A percentile compares a stretch with the other conserved stretches of the same genome.
Evolutionary conservation across 768 basidiomycete genomes (phyloP).

Genomic region (Phaeotremella fagi): DNA sequence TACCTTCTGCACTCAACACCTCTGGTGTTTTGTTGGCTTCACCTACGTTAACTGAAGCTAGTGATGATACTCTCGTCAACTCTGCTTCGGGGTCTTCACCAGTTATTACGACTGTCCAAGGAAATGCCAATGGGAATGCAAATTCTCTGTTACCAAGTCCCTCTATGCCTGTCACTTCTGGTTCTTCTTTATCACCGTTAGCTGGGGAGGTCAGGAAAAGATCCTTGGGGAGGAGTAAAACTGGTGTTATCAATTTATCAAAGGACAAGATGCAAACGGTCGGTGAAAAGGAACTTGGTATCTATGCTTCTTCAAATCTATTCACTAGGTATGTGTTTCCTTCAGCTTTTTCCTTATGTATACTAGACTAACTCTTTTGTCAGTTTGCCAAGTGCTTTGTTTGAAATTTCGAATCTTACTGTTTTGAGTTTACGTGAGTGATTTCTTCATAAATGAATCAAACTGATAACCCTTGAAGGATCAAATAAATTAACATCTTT

Average conservation of each 20-base stretch:
- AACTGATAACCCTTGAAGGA: constrained; percentile 10
- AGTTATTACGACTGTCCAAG: not conserved
- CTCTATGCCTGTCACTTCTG: not conserved
- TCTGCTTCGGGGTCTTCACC: not conserved
- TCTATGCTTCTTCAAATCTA: constrained; percentile 16
- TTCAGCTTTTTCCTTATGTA: not conserved
- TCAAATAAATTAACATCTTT: constrained; percentile 35
- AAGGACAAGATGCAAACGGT: not conserved
- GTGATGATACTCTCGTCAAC: constrained; percentile 1
- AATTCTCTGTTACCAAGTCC: not conserved
- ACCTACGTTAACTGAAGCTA: constrained; percentile 17
- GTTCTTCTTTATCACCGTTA: not conserved
- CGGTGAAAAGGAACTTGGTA: constrained; percentile 8
- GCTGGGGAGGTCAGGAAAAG: constrained; percentile 3
- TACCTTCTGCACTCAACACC: constrained; percentile 16
- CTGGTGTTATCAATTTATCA: constrained; percentile 6
- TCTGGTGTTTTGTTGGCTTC: constrained; percentile 8
- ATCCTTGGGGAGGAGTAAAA: constrained; percentile 22
- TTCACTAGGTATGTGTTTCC: constrained; percentile 15
- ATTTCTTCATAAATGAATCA: not conserved
- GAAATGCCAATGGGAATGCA: no score
- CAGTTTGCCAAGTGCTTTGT: constrained; percentile 43
- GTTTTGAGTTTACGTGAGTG: constrained; percentile 35
- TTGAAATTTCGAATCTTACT: constrained; percentile 40
- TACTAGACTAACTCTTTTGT: not conserved